Base-by-base conservation (phyloP, 768 basidiomycete species). In the Mycena haematopus region DNA sequence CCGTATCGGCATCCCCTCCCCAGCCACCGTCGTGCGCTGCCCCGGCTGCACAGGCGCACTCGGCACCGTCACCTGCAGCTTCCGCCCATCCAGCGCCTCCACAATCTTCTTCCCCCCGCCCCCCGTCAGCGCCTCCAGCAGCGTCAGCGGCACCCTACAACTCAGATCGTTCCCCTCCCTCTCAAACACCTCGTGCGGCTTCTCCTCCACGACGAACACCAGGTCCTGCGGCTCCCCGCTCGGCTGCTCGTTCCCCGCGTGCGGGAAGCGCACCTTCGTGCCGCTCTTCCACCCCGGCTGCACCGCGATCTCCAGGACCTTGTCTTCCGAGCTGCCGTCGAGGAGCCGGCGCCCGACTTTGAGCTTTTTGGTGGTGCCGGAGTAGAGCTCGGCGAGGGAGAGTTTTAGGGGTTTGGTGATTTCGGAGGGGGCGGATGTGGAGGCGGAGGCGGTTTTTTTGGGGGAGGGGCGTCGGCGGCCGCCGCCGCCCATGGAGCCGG, bases 121-220 rank as follows among this genome's bases (percentile, higher is more conserved):
- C 22, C 91, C 91, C 0, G 88, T 76, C 22, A 99, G 78, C 1
- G 96, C 95, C 33, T 97, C 93, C 24, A 94, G 86, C 1, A 98
- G 84, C 14, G 93, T 82, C 56, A 98, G 77, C 65, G 82, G 79
- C 44, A 91, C 58, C 21, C 73, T 80, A 60, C 83, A 82, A 46
- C 84, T 71, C 49, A 98, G 84, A 73, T 97, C 88, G 76, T 96
- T 91, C 33, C 90, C 93, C 9, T 91, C 88, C 24, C 96, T 84
- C 61, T 78, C 83, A 76, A 93, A 97, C 19, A 80, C 74, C 0
- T 82, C 75, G 74, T 99, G 93, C 10, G 90, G 88, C 76, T 96
- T 98, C 77, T 98, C 95, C 75, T 97, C 96, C n/a, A 97, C 86
- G 50, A 96, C 86, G 72, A 99, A 98, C 33, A 95, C 95, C n/a